Conservation (phyloP, 768 basidiomycete genomes). For the Gymnopilus dilepis region DNA sequence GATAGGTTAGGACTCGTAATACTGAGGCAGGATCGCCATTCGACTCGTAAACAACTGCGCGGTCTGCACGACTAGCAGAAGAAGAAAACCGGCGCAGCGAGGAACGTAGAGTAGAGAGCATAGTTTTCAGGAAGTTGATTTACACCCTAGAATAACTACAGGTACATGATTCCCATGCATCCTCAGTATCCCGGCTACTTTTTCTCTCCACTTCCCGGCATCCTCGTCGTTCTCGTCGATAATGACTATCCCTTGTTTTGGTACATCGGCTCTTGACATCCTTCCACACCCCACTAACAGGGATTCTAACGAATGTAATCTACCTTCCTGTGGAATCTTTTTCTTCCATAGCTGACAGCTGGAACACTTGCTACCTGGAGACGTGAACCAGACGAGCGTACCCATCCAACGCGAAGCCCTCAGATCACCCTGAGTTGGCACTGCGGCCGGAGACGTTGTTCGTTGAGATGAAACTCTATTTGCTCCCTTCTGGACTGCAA, state of each 20-base stretch:
- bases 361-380: slow-evolving; percentile 24
- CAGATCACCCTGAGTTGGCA: neutral
- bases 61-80: slow-evolving; percentile 41
- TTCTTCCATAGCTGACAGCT: slow-evolving; percentile 36
- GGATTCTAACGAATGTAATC: slow-evolving; percentile 49
- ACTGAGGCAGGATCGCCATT: slow-evolving; percentile 70
- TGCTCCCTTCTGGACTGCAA: neutral
- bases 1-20: slow-evolving; percentile 57
- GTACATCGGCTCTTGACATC: slow-evolving; percentile 15
- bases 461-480: neutral
- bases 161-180: slow-evolving; percentile 47
- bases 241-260: slow-evolving; percentile 41
- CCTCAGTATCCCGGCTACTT: slow-evolving; percentile 12
- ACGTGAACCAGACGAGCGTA: slow-evolving; percentile 33
- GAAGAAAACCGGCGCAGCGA: slow-evolving; percentile 36
- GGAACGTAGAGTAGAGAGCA: slow-evolving; percentile 28
- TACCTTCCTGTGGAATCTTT: slow-evolving; percentile 36
- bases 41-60: slow-evolving; percentile 68
- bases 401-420: neutral
- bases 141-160: slow-evolving; percentile 39
- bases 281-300: slow-evolving; percentile 51
- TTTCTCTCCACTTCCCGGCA: slow-evolving; percentile 9
- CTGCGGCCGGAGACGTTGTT: neutral
- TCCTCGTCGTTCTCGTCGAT: slow-evolving; percentile 35
- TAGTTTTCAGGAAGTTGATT: slow-evolving; percentile 7